phyloP scores from a whole-genome alignment of 2,329 filamentous ascomycete species.

The Trichoderma oligosporum region DNA sequence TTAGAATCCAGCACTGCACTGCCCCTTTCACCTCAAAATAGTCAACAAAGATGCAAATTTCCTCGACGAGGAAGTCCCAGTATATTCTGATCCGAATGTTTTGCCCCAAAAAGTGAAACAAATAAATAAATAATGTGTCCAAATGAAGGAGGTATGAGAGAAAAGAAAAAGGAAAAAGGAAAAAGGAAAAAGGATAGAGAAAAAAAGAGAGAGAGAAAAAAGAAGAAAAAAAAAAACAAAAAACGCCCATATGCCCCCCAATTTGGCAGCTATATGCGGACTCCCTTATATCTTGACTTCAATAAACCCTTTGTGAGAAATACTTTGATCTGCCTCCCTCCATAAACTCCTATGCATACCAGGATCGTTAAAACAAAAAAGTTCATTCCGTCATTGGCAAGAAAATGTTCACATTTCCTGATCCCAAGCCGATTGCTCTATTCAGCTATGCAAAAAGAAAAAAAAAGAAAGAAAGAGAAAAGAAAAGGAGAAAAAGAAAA shows the following conservation, averaged over 20 bases:
- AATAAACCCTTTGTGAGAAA: constrained; percentile 16
- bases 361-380: constrained; percentile 19
- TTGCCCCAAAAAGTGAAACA: background rate
- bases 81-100: background rate
- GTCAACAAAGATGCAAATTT: background rate
- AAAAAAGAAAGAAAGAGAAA: too few species aligned
- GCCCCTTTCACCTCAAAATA: constrained; percentile 1
- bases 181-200: background rate
- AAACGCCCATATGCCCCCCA: constrained; percentile 15
- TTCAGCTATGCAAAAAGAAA: constrained; percentile 12
- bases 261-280: constrained; percentile 17
- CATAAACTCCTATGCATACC: constrained; percentile 20
- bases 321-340: constrained; percentile 13
- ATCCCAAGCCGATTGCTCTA: constrained; percentile 4
- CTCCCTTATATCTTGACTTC: constrained; percentile 7
- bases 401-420: constrained; percentile 7
- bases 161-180: background rate
- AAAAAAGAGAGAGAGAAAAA: background rate
- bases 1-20: constrained; percentile 14
- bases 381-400: constrained; percentile 19
- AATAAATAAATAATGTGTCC: background rate
- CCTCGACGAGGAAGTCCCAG: background rate
- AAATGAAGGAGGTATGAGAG: constrained; percentile 7
- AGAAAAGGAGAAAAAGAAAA: too few species aligned
- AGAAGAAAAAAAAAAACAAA: background rate